Evolutionary conservation across 768 basidiomycete genomes (phyloP).

Genomic region (Leccinum disarticulatum): DNA sequence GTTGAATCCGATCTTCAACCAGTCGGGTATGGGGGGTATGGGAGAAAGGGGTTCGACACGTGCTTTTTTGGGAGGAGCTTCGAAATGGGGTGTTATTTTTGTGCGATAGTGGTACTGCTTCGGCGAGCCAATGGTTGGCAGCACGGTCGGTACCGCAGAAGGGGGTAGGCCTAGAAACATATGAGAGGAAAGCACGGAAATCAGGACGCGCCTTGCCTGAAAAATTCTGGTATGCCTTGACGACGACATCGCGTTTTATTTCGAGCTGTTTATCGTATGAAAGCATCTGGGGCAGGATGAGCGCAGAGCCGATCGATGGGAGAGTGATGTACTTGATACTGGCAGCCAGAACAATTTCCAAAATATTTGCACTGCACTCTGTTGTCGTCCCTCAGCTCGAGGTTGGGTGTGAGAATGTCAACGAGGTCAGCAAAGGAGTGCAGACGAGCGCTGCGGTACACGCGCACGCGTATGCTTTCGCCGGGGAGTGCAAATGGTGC

Average conservation of each 20-base stretch:
- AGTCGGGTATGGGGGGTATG: slow-evolving; percentile 47
- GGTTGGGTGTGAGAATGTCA: slow-evolving; percentile 61
- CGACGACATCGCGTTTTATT: slow-evolving; percentile 82
- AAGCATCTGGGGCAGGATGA: slow-evolving; percentile 58
- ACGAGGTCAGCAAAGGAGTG: slow-evolving; percentile 79
- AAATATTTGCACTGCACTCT: slow-evolving; percentile 84
- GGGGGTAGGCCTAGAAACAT: slow-evolving; percentile 45
- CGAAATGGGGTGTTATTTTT: slow-evolving; percentile 97
- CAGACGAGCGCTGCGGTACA: slow-evolving; percentile 69
- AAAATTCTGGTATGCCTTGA: slow-evolving; percentile 80
- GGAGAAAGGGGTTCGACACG: slow-evolving; percentile 3
- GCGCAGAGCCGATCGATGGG: background rate
- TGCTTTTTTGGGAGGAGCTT: slow-evolving; percentile 58
- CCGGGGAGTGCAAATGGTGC: slow-evolving; percentile 84
- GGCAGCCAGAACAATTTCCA: slow-evolving; percentile 87
- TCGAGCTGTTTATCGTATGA: slow-evolving; percentile 84
- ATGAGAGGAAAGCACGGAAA: slow-evolving; percentile 13
- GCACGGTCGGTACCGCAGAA: slow-evolving; percentile 59
- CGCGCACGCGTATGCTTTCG: slow-evolving; percentile 70
- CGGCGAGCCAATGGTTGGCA: slow-evolving; percentile 81
- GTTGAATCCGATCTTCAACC: slow-evolving; percentile 91
- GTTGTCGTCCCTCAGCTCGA: slow-evolving; percentile 60
- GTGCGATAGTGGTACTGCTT: slow-evolving; percentile 91
- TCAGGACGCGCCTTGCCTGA: slow-evolving; percentile 35
- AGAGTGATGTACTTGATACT: slow-evolving; percentile 69